Evolutionary conservation across 2,329 filamentous ascomycete genomes (phyloP).

Genomic region (Cladosporium sp.): DNA sequence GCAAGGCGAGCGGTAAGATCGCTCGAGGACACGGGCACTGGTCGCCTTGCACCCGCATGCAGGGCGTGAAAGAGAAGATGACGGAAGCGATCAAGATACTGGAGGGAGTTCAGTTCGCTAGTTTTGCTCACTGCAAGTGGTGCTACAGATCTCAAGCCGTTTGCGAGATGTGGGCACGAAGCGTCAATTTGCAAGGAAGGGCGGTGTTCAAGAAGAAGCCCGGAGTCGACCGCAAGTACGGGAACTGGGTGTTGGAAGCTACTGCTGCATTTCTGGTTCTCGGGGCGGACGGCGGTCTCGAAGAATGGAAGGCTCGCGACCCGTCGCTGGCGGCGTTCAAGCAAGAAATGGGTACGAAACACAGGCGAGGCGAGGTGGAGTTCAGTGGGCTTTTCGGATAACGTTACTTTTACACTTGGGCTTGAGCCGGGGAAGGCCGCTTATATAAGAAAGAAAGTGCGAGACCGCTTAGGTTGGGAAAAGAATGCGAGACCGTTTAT

Average conservation of each 20-base stretch:
- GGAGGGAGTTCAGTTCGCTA: not conserved
- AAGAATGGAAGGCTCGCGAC: not conserved
- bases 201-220: conserved; percentile 1
- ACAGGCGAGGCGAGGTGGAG: conserved; percentile 1
- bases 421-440: not conserved
- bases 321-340: not conserved
- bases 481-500: not conserved
- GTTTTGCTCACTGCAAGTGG: not conserved
- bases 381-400: not conserved
- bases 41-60: not conserved
- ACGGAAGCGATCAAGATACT: not conserved
- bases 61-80: not conserved
- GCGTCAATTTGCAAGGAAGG: not conserved
- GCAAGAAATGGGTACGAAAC: not conserved
- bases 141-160: conserved; percentile 1
- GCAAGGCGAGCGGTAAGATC: not conserved
- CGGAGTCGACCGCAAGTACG: not conserved
- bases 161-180: not conserved
- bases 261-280: not conserved
- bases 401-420: not conserved
- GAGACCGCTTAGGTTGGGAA: not conserved
- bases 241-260: not conserved
- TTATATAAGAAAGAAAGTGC: not conserved
- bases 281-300: not conserved
- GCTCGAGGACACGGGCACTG: not conserved